Evolutionary conservation across 331 rosid species (phyloP).

Genomic region (Dryas integrifolia): DNA sequence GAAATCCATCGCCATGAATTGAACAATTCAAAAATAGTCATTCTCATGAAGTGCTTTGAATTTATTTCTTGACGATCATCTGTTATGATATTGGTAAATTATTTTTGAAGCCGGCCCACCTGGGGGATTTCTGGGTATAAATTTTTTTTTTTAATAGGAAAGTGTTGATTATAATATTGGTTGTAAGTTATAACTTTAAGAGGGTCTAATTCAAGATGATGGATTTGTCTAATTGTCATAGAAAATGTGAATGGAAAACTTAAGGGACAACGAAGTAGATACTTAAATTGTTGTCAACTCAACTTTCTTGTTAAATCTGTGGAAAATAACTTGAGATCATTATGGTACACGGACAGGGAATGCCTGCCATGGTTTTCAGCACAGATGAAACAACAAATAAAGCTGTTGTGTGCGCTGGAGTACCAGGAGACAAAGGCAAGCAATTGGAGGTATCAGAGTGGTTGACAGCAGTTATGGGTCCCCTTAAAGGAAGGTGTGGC

Average conservation of each 20-base stretch:
- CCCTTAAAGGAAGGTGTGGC: conserved; percentile 84
- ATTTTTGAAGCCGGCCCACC: too few relatives aligned
- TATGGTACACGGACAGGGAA: conserved; percentile 57
- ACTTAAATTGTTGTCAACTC: neutral
- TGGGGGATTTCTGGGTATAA: too few relatives aligned
- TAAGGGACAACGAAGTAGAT: neutral
- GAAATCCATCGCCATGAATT: neutral
- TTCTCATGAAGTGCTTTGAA: neutral
- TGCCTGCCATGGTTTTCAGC: conserved; percentile 90
- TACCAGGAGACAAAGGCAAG: conserved; percentile 58
- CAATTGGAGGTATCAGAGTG: conserved; percentile 80
- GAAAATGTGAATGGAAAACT: neutral
- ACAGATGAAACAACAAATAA: conserved; percentile 73
- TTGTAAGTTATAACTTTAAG: too few relatives aligned
- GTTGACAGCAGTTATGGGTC: conserved; percentile 74
- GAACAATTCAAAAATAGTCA: neutral
- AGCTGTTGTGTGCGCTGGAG: conserved; percentile 96
- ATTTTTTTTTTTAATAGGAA: neutral
- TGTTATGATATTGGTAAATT: neutral
- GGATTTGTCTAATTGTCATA: too few relatives aligned
- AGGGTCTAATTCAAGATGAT: too few relatives aligned
- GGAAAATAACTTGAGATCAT: conserved; percentile 2
- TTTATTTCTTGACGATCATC: neutral
- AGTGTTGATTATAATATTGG: too few relatives aligned
- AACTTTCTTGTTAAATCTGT: neutral